Conservation (phyloP, 495 filamentous ascomycete genomes). For the Penicillium coprophilum region DNA sequence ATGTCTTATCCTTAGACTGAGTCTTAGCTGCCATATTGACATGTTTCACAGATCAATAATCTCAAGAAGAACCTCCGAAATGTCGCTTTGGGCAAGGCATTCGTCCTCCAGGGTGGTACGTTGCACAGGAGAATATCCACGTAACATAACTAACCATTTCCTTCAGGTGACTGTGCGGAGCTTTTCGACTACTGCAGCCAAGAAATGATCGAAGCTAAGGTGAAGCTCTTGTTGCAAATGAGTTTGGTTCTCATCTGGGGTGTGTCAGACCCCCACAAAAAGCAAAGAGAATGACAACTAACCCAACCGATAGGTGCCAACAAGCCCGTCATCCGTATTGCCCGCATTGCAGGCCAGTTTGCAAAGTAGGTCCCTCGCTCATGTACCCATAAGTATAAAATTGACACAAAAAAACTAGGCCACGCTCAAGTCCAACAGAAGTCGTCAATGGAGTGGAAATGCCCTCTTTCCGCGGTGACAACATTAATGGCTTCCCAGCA, state of each 20-base stretch:
- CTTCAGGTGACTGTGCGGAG: conserved; percentile 83
- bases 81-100: conserved; percentile 88
- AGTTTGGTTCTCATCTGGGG: conserved; percentile 26
- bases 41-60: conserved; percentile 60
- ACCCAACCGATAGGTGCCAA: conserved; percentile 53
- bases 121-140: neutral
- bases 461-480: conserved; percentile 90
- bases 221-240: conserved; percentile 62
- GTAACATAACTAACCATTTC: conserved; percentile 1
- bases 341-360: conserved; percentile 94
- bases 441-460: conserved; percentile 74
- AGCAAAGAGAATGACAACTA: conserved; percentile 9
- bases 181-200: conserved; percentile 95
- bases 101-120: conserved; percentile 83
- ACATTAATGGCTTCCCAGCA: conserved; percentile 81
- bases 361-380: conserved; percentile 58
- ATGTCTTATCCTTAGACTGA: conserved; percentile 6
- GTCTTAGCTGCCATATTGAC: neutral
- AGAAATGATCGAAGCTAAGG: conserved; percentile 68
- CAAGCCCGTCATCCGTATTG: conserved; percentile 92
- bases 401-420: conserved; percentile 43
- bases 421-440: conserved; percentile 85
- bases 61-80: conserved; percentile 75
- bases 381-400: neutral
- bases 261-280: conserved; percentile 5